These are phyloP conservation scores for Moricandia arvensis DNA, from an alignment of 345 rosid species.

Conservation along the genomic window DNA sequence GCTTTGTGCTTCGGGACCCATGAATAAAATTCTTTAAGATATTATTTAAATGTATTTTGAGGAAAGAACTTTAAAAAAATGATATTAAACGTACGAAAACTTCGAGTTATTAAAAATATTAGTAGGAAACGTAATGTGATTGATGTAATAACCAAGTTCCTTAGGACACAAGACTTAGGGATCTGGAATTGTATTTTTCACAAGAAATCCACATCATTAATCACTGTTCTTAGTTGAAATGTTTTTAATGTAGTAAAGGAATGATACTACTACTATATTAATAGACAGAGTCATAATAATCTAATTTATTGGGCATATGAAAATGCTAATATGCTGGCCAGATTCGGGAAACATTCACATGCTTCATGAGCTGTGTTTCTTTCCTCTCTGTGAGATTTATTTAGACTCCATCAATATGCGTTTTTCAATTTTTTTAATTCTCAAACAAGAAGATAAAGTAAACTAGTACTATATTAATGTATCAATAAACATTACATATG, in stretches of 20 bases:
- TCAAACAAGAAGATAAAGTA: not conserved
- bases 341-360: slow-evolving; percentile 56
- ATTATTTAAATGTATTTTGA: not conserved
- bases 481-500: not conserved
- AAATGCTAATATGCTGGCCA: slow-evolving; percentile 48
- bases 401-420: not conserved
- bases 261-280: not conserved
- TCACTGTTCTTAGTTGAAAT: slow-evolving; percentile 23
- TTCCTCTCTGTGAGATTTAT: not conserved
- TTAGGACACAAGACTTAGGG: slow-evolving; percentile 42
- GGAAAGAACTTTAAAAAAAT: not conserved
- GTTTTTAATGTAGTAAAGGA: not conserved
- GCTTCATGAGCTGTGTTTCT: slow-evolving; percentile 40
- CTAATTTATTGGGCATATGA: slow-evolving; percentile 27
- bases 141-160: slow-evolving; percentile 41
- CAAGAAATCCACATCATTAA: slow-evolving; percentile 43
- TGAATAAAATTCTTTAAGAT: slow-evolving; percentile 1
- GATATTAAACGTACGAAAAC: slow-evolving; percentile 20
- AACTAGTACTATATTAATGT: not conserved
- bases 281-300: slow-evolving; percentile 15
- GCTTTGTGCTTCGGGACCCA: slow-evolving; percentile 30
- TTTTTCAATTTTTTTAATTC: not conserved
- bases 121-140: slow-evolving; percentile 35
- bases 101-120: slow-evolving; percentile 7
- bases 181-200: slow-evolving; percentile 30